Evolutionary conservation across 1,284 basidiomycete species (phyloP).

Genomic region (Apiotrichum brassicae): DNA sequence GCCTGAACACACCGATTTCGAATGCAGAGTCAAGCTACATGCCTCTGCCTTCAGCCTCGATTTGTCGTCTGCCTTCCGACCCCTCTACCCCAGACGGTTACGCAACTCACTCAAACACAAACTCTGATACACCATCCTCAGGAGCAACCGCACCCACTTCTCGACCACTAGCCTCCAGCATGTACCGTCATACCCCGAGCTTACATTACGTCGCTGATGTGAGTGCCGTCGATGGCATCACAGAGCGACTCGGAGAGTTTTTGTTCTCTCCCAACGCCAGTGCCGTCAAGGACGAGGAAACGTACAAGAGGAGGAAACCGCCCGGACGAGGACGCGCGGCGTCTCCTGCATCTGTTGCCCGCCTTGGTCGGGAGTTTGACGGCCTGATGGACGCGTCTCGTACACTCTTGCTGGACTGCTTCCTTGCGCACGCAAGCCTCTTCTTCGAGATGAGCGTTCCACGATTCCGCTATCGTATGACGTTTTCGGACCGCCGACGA

Average conservation of each 20-base stretch:
- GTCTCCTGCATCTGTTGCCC: slow-evolving; percentile 1
- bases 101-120: not conserved
- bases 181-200: slow-evolving; percentile 24
- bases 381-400: slow-evolving; percentile 31
- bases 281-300: slow-evolving; percentile 15
- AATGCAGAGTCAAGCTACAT: not conserved
- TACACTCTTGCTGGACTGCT: slow-evolving; percentile 32
- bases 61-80: not conserved
- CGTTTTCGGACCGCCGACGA: slow-evolving; percentile 32
- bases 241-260: slow-evolving; percentile 40
- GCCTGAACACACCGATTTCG: not conserved
- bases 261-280: slow-evolving; percentile 28
- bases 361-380: slow-evolving; percentile 27
- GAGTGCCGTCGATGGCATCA: slow-evolving; percentile 30
- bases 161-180: slow-evolving; percentile 9
- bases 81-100: slow-evolving; percentile 10
- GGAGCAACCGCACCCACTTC: not conserved
- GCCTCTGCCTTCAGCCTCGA: not conserved
- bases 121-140: slow-evolving; percentile 1
- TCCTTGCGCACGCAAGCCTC: slow-evolving; percentile 33
- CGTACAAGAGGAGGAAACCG: slow-evolving; percentile 10
- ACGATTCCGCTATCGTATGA: slow-evolving; percentile 38
- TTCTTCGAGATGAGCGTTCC: slow-evolving; percentile 44
- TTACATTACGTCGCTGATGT: slow-evolving; percentile 27
- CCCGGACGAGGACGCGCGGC: not conserved